phyloP scores from a whole-genome alignment of 2,329 filamentous ascomycete genomes.

The Pezicula neosporulosa region DNA sequence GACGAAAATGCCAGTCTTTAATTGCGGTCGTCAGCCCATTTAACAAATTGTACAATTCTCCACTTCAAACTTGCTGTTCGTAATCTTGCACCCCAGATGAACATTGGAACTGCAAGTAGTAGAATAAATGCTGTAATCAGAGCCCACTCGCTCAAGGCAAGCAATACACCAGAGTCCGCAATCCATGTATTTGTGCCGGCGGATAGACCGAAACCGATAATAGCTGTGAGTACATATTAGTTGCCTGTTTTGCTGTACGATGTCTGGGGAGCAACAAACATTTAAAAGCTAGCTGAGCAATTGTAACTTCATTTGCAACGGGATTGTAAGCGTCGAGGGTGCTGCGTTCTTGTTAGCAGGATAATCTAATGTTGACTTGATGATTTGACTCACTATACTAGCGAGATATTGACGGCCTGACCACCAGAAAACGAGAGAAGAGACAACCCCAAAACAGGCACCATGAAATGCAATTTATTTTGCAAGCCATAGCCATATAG shows the following conservation, averaged over 20 bases:
- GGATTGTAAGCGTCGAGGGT: conserved; percentile 16
- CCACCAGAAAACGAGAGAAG: conserved; percentile 10
- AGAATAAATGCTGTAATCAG: conserved; percentile 5
- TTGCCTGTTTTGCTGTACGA: not conserved
- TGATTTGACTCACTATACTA: conserved; percentile 7
- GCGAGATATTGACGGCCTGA: conserved; percentile 16
- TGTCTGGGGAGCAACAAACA: conserved; percentile 2
- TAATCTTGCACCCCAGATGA: conserved; percentile 8
- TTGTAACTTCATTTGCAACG: conserved; percentile 12
- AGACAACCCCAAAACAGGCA: conserved; percentile 10
- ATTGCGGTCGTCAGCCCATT: not conserved
- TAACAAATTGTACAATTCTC: conserved; percentile 6
- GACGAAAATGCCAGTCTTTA: not conserved
- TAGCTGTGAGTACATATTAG: not conserved
- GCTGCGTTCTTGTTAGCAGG: not conserved
- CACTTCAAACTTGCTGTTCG: conserved; percentile 11
- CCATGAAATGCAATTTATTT: conserved; percentile 14
- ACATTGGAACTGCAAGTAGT: conserved; percentile 10
- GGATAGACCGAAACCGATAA: conserved; percentile 11
- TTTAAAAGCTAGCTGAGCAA: conserved; percentile 13
- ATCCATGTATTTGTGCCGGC: conserved; percentile 12
- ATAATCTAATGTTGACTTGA: not conserved
- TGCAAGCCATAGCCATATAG: conserved; percentile 33
- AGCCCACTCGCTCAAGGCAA: conserved; percentile 9
- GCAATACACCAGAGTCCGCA: conserved; percentile 3